Evolutionary conservation across 495 filamentous ascomycete genomes (phyloP), one percentile per base, ranked within the genome.

Genomic region (Aspergillus olivimuriae): DNA sequence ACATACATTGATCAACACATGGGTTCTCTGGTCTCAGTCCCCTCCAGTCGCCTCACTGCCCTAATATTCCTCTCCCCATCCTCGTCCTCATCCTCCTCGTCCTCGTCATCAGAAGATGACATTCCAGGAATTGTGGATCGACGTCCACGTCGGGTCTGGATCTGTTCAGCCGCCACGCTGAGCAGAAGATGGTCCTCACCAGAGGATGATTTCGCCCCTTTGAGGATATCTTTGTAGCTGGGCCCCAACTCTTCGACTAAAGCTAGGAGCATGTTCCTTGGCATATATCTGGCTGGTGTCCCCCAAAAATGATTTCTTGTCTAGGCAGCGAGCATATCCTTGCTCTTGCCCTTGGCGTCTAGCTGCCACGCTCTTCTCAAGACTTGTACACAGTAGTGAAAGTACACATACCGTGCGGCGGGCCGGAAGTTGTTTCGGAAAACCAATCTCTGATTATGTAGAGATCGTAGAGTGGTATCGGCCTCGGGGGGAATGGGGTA

Each of bases 231-330:
- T 20, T 47, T 17, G 31, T 47, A 45, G 14, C 48, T 31, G 22
- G 55, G 50, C 2, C 56, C 56, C 20, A 55, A 31, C 22, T 54
- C 53, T 41, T 60, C 56, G 8, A 55, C 48, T 12, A 60, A 37
- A 1, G 40, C 53, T 3, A 41, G 42, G 8, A 57, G 32, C 56
- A 57, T 60, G 4, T 50, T 54, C 14, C 37, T 31, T 7, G 34
- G 37, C n/a, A 52, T 20, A 22, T 52, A 52, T 21, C 23, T 26
- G 5, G 50, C 50, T 3, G 50, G 53, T 8, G 47, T 50, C n/a
- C 44, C 50, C 56, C 52, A 56, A 33, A 56, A 50, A 10, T 17
- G 38, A 18, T 46, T 39, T 15, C 49, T 34, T 6, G 39, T 20
- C 35, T 56, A 52, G 19, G 42, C 47, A 12, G 18, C 4, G 4